Conservation (phyloP, 768 basidiomycete genomes). For the Agrocybe pediades region DNA sequence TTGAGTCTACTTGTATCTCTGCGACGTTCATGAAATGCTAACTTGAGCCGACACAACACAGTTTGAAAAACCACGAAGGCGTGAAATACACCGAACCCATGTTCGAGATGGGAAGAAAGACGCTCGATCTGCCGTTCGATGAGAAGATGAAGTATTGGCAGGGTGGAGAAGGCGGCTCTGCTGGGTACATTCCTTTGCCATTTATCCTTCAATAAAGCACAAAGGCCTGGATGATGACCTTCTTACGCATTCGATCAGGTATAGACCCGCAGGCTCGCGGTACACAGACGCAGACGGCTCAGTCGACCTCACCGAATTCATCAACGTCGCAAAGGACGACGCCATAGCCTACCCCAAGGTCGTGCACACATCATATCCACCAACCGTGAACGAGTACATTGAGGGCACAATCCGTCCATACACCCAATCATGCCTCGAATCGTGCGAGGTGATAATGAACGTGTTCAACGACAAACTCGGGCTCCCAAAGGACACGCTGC, state of each 20-base stretch:
- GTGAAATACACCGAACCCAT: conserved; percentile 44
- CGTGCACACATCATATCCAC: conserved; percentile 55
- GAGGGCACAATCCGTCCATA: conserved; percentile 47
- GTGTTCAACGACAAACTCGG: conserved; percentile 55
- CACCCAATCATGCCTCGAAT: conserved; percentile 49
- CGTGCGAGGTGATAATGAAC: conserved; percentile 51
- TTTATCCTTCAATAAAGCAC: neutral
- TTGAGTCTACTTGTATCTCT: neutral
- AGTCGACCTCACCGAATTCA: conserved; percentile 57
- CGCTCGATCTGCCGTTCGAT: conserved; percentile 48
- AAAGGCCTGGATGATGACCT: neutral
- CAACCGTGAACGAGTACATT: conserved; percentile 50
- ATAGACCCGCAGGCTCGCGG: conserved; percentile 59
- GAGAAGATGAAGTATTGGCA: conserved; percentile 59
- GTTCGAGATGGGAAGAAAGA: conserved; percentile 54
- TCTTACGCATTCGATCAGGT: conserved; percentile 27
- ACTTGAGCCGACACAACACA: too few species aligned
- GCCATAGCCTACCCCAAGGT: conserved; percentile 54
- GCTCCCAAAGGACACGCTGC: conserved; percentile 48
- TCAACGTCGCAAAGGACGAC: conserved; percentile 69
- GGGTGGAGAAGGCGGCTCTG: conserved; percentile 41
- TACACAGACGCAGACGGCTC: conserved; percentile 58
- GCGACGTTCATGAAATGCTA: too few species aligned
- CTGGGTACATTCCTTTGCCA: conserved; percentile 26
- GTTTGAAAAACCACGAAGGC: conserved; percentile 53